Conservation (phyloP, 768 basidiomycete species). For the Leccinum sublutescens region DNA sequence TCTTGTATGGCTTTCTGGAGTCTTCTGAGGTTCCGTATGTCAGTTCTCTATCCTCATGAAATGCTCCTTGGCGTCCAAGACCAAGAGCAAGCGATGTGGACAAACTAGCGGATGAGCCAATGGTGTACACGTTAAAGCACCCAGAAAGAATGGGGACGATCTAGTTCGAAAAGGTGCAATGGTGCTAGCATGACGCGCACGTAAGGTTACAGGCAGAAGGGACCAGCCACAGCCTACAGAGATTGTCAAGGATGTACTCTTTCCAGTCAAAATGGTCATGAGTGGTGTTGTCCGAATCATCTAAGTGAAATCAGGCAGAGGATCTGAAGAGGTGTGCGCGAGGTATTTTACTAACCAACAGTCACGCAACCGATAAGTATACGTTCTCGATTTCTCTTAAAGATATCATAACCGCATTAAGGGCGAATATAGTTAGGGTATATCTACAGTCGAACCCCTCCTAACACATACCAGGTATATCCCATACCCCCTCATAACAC, state of each 20-base stretch:
- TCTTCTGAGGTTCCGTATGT: no score
- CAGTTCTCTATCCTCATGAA: no score
- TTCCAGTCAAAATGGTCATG: constrained; percentile 2
- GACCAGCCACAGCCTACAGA: not conserved
- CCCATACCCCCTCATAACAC: no score
- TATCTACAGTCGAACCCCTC: no score
- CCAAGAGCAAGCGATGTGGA: accelerated
- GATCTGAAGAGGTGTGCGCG: not conserved
- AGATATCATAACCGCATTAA: not conserved
- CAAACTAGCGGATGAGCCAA: no score
- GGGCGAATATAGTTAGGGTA: constrained; percentile 7
- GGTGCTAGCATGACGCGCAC: constrained; percentile 10
- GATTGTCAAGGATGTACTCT: not conserved
- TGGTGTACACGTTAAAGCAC: constrained; percentile 19
- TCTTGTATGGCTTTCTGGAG: no score
- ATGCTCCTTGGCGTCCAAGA: no score
- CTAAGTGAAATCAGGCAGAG: not conserved
- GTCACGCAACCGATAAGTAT: not conserved
- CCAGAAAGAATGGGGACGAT: constrained; percentile 11
- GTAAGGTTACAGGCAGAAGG: not conserved
- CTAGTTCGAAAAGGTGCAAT: not conserved
- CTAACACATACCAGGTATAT: no score
- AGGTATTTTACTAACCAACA: not conserved
- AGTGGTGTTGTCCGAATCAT: constrained; percentile 16
- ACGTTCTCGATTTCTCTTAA: not conserved